These are phyloP conservation scores for Vaccinium myrtillus DNA, from an alignment of 148 eudicot species.

Conservation along the genomic window DNA sequence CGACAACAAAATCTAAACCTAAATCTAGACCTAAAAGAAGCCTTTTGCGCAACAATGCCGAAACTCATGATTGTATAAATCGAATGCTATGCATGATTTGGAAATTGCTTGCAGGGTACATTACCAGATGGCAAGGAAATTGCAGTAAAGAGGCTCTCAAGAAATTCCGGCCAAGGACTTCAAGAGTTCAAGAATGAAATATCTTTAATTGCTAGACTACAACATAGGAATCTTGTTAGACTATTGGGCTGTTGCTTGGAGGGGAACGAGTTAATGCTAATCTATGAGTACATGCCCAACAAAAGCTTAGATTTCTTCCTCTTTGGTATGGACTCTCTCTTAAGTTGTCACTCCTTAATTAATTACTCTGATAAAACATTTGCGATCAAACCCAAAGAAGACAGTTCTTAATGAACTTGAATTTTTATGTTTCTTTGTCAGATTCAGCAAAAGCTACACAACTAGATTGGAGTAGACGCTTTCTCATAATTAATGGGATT, in stretches of 20 bases:
- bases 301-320: neutral
- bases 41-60: too few species aligned
- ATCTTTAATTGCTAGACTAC: neutral
- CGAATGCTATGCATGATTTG: too few species aligned
- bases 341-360: too few species aligned
- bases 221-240: neutral
- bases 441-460: slow-evolving; percentile 9
- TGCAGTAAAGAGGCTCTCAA: neutral
- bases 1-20: too few species aligned
- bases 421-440: neutral
- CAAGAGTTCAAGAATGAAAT: neutral
- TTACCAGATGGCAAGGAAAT: neutral
- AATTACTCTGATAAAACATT: too few species aligned
- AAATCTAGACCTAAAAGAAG: too few species aligned
- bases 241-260: neutral
- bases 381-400: too few species aligned
- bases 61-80: too few species aligned
- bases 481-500: slow-evolving; percentile 12
- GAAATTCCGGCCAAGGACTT: neutral
- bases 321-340: neutral
- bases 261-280: neutral
- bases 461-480: slow-evolving; percentile 17
- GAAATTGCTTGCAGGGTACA: too few species aligned
- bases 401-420: neutral
- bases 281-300: neutral